Base-by-base conservation (phyloP, 371 early-diverging fungal species). In the Mucor lusitanicus region DNA sequence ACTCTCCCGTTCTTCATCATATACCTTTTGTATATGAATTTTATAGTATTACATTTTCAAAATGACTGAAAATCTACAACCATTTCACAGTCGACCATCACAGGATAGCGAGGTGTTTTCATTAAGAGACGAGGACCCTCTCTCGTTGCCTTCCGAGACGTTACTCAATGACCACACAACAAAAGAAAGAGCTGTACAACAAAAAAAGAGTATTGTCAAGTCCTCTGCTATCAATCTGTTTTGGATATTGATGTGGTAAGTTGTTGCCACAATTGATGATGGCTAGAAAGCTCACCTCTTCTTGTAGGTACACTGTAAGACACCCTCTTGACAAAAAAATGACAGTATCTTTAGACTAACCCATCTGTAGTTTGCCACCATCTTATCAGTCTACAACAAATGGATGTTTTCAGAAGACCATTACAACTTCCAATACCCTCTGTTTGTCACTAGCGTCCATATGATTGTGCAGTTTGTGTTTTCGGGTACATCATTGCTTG, bases 371-470 rank as follows among this genome's bases (percentile, higher is more conserved):
- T 84, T 84, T 77, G 82, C 96, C 0, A 88, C 92, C 2, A 72
- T 86, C 9, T 79, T 96, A 42, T 89, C 90, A 15, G 82, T 94
- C 9, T 95, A 93, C 82, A 96, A 96, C 88, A 94, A 92, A 70
- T 94, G 93, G 94, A 85, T 95, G 73, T 94, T 95, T 78, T 90
- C 93, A 46, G 75, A 80, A 32, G 78, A 84, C 1, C 87, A 91
- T 68, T 86, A 91, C 70, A 85, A 90, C 72, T 93, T 95, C 72
- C 84, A 77, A 56, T 94, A 88, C 64, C 95, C 95, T 35, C 80
- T 96, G 5, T 91, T 94, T 72, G 91, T 91, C 21, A 88, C 93
- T 53, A 84, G 86, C 61, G 70, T 91, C 13, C 91, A 92, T 58
- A 91, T 91, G 91, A 78, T 89, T 25, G 88, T 88, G 3, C 92